Evolutionary conservation across 495 filamentous ascomycete species (phyloP).

Genomic region (Baudoinia panamericana): DNA sequence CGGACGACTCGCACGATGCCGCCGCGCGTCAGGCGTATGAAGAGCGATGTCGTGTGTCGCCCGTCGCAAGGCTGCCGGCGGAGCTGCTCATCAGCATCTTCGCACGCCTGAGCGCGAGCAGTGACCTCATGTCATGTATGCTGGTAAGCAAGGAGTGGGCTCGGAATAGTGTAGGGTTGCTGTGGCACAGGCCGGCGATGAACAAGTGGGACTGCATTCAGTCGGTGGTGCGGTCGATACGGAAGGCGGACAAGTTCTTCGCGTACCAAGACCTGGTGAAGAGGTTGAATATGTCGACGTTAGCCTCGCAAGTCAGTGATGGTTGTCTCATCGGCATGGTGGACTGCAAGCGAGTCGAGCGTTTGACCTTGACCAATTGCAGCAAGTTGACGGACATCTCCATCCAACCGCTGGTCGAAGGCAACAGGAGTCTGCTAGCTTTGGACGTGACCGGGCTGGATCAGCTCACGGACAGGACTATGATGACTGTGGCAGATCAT

Average conservation of each 20-base stretch:
- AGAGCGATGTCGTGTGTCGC: slow-evolving; percentile 47
- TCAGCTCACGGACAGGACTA: slow-evolving; percentile 68
- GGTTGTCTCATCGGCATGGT: slow-evolving; percentile 72
- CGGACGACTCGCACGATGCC: slow-evolving; percentile 30
- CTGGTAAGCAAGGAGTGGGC: slow-evolving; percentile 87
- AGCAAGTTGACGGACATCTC: slow-evolving; percentile 69
- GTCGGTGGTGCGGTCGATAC: slow-evolving; percentile 64
- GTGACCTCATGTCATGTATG: slow-evolving; percentile 78
- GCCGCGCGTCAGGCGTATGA: slow-evolving; percentile 61
- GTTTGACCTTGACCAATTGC: slow-evolving; percentile 88
- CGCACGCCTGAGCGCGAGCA: slow-evolving; percentile 54
- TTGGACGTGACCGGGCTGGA: slow-evolving; percentile 77
- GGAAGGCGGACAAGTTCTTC: slow-evolving; percentile 58
- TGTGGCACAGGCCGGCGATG: slow-evolving; percentile 91
- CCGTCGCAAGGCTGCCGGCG: slow-evolving; percentile 73
- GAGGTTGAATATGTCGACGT: slow-evolving; percentile 71
- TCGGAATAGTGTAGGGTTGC: slow-evolving; percentile 75
- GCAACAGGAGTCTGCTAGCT: slow-evolving; percentile 70
- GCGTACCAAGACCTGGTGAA: slow-evolving; percentile 76
- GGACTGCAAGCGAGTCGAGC: slow-evolving; percentile 81
- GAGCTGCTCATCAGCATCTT: slow-evolving; percentile 93
- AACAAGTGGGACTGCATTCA: slow-evolving; percentile 67
- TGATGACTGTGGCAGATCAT: slow-evolving; percentile 65
- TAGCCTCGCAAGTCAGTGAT: slow-evolving; percentile 70
- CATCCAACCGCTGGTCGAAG: slow-evolving; percentile 63